Percentiles rank a stretch among this genome's conserved stretches.
Conservation (phyloP, 768 basidiomycete species). For the Termitomyces sp. region DNA sequence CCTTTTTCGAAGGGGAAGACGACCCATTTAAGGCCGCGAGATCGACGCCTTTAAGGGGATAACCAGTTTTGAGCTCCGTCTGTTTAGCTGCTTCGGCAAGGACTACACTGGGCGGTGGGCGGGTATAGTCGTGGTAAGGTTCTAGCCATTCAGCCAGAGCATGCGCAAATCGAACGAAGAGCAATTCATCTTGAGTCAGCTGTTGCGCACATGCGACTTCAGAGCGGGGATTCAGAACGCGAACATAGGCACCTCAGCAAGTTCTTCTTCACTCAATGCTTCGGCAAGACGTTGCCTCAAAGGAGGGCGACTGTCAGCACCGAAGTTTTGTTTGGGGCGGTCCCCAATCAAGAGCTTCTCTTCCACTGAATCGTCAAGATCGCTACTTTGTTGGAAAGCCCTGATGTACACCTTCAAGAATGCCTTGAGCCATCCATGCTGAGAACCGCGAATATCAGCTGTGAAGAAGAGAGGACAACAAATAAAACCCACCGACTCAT, state of each 20-base stretch:
- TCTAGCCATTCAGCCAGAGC: constrained; percentile 74
- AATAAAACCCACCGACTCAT: constrained; percentile 46
- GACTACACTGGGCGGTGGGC: constrained; percentile 68
- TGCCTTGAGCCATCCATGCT: constrained; percentile 72
- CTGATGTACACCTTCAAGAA: constrained; percentile 80
- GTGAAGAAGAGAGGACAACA: not conserved
- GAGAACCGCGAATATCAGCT: not conserved
- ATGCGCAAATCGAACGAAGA: constrained; percentile 57
- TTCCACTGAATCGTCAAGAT: constrained; percentile 77
- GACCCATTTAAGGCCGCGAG: constrained; percentile 39
- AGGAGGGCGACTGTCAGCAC: constrained; percentile 48
- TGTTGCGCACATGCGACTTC: constrained; percentile 24
- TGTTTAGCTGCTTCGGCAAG: constrained; percentile 75
- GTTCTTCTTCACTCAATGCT: constrained; percentile 45
- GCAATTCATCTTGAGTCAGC: constrained; percentile 66
- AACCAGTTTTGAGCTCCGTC: constrained; percentile 67
- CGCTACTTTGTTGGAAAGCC: constrained; percentile 74
- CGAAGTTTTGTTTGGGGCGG: constrained; percentile 63
- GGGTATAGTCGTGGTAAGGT: constrained; percentile 70
- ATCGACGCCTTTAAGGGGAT: constrained; percentile 65
- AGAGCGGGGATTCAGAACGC: not conserved
- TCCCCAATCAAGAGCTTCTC: constrained; percentile 82
- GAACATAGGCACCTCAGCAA: constrained; percentile 44
- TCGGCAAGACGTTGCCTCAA: constrained; percentile 58
- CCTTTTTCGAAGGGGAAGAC: constrained; percentile 57